Percentiles rank a stretch among this genome's conserved stretches.
Evolutionary conservation across 2,329 filamentous ascomycete species (phyloP).

Genomic region (Claviceps arundinis): DNA sequence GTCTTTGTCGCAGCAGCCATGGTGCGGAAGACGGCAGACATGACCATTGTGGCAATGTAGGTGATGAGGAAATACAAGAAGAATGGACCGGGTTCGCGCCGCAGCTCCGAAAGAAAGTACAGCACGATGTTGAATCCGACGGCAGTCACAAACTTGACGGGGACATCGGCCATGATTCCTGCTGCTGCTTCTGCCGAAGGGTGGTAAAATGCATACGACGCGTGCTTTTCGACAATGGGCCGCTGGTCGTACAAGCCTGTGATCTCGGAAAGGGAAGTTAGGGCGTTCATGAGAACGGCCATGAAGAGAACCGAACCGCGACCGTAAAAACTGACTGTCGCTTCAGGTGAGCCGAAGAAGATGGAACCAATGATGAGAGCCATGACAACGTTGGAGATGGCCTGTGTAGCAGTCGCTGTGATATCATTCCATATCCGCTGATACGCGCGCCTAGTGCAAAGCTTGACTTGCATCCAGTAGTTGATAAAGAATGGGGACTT

Average conservation of each 20-base stretch:
- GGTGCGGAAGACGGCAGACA: slow-evolving; percentile 65
- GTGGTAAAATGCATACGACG: slow-evolving; percentile 37
- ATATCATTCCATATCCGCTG: slow-evolving; percentile 40
- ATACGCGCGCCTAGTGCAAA: slow-evolving; percentile 37
- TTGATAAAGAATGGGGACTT: slow-evolving; percentile 46
- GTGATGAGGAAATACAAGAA: slow-evolving; percentile 65
- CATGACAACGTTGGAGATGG: slow-evolving; percentile 37
- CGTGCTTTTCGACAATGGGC: slow-evolving; percentile 36
- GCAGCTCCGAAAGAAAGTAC: slow-evolving; percentile 42
- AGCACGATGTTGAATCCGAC: slow-evolving; percentile 40
- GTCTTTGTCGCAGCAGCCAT: slow-evolving; percentile 60
- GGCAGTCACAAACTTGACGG: slow-evolving; percentile 40
- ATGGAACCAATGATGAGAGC: slow-evolving; percentile 49
- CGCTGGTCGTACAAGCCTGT: slow-evolving; percentile 29
- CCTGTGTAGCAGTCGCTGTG: slow-evolving; percentile 30
- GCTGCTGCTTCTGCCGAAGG: slow-evolving; percentile 40
- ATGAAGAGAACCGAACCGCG: slow-evolving; percentile 47
- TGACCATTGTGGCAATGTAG: slow-evolving; percentile 54
- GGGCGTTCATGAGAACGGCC: slow-evolving; percentile 44
- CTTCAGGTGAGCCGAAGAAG: slow-evolving; percentile 38
- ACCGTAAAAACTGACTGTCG: slow-evolving; percentile 37
- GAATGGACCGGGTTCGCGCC: slow-evolving; percentile 51
- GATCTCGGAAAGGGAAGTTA: slow-evolving; percentile 44
- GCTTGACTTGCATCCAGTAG: slow-evolving; percentile 37
- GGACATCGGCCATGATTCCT: slow-evolving; percentile 40